Base-by-base conservation (phyloP, 2,329 filamentous ascomycete genomes). In the Alternaria atra region DNA sequence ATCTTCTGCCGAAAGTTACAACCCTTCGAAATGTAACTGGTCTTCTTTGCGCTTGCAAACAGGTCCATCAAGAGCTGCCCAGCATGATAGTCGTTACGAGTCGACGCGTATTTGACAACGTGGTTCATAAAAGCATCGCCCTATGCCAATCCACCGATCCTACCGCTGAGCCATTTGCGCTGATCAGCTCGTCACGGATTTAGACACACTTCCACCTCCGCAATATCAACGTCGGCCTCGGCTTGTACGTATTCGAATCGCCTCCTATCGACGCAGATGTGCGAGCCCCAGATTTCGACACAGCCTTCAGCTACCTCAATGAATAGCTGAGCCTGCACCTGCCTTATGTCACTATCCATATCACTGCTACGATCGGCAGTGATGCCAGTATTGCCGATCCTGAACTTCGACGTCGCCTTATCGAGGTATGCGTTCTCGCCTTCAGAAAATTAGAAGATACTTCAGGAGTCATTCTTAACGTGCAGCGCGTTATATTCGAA, bases 401-500 rank as follows among this genome's bases (percentile, higher is more conserved):
- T 10, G 9, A 27, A 39, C 15, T 53, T 17, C 51, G 51, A n/a
- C 13, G n/a, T 10, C 25, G 27, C 27, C 27, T 53, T 12, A 8
- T 53, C n/a, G 37, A 23, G 25, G 29, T 9, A 12, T 53, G 37
- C 17, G 15, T 17, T 17, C 13, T 15, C 15, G 25, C 46, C 10
- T 57, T 57, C 44, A 50, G 40, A 25, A 13, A 17, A 15, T 9
- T 57, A 13, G 17, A 32, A 30, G 34, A 42, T 12, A 34, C 32
- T 37, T 32, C 48, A 15, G 20, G 27, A 9, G 7, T 17, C 9
- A 17, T 25, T 8, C 25, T 57, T 15, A 57, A 57, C 15, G 25
- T 35, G 23, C 44, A 50, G 23, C 37, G 42, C 15, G 46, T 57
- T 27, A 34, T 51, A 27, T 57, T 57, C 35, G 44, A 57, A 8